These are phyloP conservation scores for Fusarium zealandicum DNA, from an alignment of 2,329 filamentous ascomycete genomes.

Conservation along the genomic window DNA sequence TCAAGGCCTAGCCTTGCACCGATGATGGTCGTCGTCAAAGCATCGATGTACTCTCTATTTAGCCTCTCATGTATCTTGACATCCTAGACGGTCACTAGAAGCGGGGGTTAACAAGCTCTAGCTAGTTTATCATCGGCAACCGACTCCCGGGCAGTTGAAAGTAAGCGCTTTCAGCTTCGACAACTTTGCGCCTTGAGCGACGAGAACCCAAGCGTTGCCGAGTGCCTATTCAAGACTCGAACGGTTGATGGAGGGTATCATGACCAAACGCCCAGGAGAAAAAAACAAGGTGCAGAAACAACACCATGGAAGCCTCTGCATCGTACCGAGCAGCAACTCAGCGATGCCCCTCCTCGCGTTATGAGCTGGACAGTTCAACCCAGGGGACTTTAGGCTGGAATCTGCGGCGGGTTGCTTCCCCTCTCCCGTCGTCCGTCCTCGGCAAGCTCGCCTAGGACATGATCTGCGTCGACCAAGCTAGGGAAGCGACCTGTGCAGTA, in stretches of 20 bases:
- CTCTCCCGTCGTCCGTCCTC: constrained; percentile 16
- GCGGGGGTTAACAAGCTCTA: neutral
- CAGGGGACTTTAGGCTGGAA: neutral
- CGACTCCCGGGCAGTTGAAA: neutral
- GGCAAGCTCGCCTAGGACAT: constrained; percentile 28
- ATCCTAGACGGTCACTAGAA: neutral
- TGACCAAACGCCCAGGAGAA: neutral
- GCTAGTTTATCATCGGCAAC: neutral
- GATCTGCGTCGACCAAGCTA: constrained; percentile 24
- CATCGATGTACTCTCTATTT: neutral
- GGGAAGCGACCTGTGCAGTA: constrained; percentile 6
- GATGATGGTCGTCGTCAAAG: neutral
- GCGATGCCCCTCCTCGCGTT: neutral
- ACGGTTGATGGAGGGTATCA: neutral
- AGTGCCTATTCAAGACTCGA: neutral
- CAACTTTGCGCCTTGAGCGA: neutral
- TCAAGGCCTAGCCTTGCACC: neutral
- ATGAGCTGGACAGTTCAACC: neutral
- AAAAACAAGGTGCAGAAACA: constrained; percentile 16
- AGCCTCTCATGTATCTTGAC: neutral
- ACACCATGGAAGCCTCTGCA: neutral
- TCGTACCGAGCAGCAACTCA: neutral
- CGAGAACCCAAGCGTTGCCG: neutral
- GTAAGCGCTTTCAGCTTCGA: neutral
- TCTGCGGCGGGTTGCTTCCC: constrained; percentile 11